These are phyloP conservation scores for Hypoxylon fuscum DNA, from an alignment of 495 filamentous ascomycete genomes.

Conservation along the genomic window DNA sequence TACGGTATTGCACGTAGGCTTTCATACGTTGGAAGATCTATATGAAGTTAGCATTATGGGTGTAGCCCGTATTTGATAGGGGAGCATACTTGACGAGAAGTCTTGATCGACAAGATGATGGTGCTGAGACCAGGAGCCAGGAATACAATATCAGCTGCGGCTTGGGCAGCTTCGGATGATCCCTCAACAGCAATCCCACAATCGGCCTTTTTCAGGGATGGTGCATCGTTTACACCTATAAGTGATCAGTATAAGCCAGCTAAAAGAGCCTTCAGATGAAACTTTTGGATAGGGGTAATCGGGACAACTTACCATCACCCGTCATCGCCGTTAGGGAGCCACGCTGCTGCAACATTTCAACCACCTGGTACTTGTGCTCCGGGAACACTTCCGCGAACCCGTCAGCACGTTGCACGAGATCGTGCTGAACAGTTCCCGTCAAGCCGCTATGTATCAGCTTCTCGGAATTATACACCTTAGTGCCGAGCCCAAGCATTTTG, in stretches of 20 bases:
- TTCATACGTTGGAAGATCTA: constrained; percentile 97
- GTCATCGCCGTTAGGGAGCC: constrained; percentile 97
- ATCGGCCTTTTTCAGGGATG: constrained; percentile 95
- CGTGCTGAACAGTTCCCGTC: constrained; percentile 88
- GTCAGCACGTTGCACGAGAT: constrained; percentile 93
- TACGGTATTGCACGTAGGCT: constrained; percentile 94
- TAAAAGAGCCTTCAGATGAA: too few species aligned
- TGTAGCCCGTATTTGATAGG: neutral
- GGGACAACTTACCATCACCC: constrained; percentile 70
- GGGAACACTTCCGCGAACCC: constrained; percentile 96
- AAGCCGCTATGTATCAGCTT: constrained; percentile 82
- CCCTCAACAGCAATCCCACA: constrained; percentile 92
- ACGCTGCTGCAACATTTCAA: constrained; percentile 95
- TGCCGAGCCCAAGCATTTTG: constrained; percentile 86
- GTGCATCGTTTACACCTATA: constrained; percentile 89
- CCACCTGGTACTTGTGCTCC: constrained; percentile 97
- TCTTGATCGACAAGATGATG: constrained; percentile 92
- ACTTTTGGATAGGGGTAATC: neutral
- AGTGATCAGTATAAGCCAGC: too few species aligned
- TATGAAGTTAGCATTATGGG: constrained; percentile 56
- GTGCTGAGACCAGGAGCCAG: constrained; percentile 87
- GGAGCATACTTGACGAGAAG: constrained; percentile 70
- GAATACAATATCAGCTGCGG: constrained; percentile 93
- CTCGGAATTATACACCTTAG: constrained; percentile 93
- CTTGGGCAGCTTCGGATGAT: constrained; percentile 88